Base-by-base conservation (phyloP, 108 stramenopile species). In the Pseudonitzschia delicatissima region DNA sequence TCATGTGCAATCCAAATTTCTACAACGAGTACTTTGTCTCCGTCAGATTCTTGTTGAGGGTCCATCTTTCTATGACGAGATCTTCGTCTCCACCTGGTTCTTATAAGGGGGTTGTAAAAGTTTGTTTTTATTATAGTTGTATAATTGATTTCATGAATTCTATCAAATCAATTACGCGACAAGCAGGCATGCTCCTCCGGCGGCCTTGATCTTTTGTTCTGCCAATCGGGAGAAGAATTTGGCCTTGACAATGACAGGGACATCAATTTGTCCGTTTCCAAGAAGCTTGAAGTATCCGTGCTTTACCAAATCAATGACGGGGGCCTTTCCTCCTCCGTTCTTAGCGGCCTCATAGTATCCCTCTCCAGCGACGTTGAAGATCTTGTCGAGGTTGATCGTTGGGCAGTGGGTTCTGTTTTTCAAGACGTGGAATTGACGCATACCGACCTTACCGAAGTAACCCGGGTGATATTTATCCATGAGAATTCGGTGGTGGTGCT, bases 371-470 rank as follows among this genome's bases (percentile, higher is more conserved):
- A 95, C 86, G 72, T 87, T 96, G 92, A 97, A 99, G 57, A 99
- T 78, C 85, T 96, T 97, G 83, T 99, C 99, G 66, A 99, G 68
- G 86, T 98, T 99, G 72, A 96, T 74, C 25, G 94, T 95, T 28
- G 96, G 96, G 73, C 95, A 96, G 89, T 80, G 95, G 48, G 77
- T 69, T 34, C 95, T 76, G 87, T 98, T 98, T 72, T 89, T 86
- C 81, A 96, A 76, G 55, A 88, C 21, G 73, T 99, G 99, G 79
- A 96, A 99, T 42, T 95, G 97, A 60, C 98, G 90, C 98, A 99
- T 98, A 87, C 98, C 98, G 59, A 99, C 97, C 92, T 98, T 99
- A 75, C 99, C 98, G 80, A 99, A 99, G 87, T 99, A 98, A 85
- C 98, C 98, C 69, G 98, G 98, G 81, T 99, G 98, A 79, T 87